Evolutionary conservation across 2,329 filamentous ascomycete genomes (phyloP).

Genomic region (Drechslera avenae): DNA sequence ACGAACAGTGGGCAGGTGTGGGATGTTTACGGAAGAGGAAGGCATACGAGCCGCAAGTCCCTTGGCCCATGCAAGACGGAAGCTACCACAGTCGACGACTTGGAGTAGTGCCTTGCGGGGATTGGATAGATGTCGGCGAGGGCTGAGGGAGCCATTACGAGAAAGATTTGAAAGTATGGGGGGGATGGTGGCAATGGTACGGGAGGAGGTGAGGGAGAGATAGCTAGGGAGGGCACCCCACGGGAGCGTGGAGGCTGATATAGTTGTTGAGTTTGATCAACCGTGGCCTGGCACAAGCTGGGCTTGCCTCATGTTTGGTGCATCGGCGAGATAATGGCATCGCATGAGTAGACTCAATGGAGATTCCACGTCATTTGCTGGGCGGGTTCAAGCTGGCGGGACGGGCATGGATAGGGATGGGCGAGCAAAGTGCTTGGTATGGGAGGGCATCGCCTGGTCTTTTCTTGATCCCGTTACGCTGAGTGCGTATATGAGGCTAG

Average conservation of each 20-base stretch:
- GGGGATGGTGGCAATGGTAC: slow-evolving; percentile 25
- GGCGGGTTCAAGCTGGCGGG: slow-evolving; percentile 44
- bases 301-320: slow-evolving; percentile 37
- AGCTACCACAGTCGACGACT: slow-evolving; percentile 46
- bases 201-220: slow-evolving; percentile 30
- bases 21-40: slow-evolving; percentile 42
- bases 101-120: slow-evolving; percentile 46
- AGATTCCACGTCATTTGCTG: slow-evolving; percentile 48
- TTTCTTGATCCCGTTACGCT: slow-evolving; percentile 45
- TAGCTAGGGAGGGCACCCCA: slow-evolving; percentile 43
- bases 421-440: slow-evolving; percentile 34
- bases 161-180: slow-evolving; percentile 27
- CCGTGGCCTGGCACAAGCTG: slow-evolving; percentile 34
- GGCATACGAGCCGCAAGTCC: slow-evolving; percentile 50
- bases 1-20: slow-evolving; percentile 39
- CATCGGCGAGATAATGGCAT: slow-evolving; percentile 47
- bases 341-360: slow-evolving; percentile 36
- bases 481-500: slow-evolving; percentile 40
- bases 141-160: slow-evolving; percentile 50
- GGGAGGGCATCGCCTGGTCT: slow-evolving; percentile 39
- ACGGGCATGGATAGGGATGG: slow-evolving; percentile 44
- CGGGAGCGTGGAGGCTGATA: slow-evolving; percentile 48
- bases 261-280: slow-evolving; percentile 43
- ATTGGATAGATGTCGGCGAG: slow-evolving; percentile 48
- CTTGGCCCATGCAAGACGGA: slow-evolving; percentile 51